A percentile compares a stretch with the other conserved stretches of the same genome.
phyloP scores from a whole-genome alignment of 176 grass and related monocot genomes.

The Guadua angustifolia region DNA sequence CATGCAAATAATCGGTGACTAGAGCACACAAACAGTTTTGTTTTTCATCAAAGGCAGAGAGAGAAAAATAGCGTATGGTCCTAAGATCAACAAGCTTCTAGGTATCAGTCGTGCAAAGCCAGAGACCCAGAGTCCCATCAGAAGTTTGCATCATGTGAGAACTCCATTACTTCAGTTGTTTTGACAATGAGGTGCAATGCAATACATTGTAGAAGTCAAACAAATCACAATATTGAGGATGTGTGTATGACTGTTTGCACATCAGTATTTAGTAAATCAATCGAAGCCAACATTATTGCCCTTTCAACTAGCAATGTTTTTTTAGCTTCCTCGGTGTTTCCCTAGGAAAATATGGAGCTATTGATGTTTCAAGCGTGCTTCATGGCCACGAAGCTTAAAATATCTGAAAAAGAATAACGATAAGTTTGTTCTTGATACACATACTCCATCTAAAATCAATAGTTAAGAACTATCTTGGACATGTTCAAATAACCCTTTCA shows the following conservation, averaged over 20 bases:
- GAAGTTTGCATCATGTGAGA: constrained; percentile 30
- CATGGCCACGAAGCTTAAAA: constrained; percentile 16
- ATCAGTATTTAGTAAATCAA: neutral
- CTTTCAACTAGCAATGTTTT: neutral
- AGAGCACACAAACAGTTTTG: constrained; percentile 10
- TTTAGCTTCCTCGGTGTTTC: neutral
- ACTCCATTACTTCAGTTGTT: constrained; percentile 39
- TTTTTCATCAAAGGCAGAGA: neutral
- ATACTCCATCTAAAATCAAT: neutral
- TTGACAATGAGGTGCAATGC: constrained; percentile 37
- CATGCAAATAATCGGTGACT: constrained; percentile 31
- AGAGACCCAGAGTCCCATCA: neutral
- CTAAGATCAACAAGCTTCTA: constrained; percentile 42
- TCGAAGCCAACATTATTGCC: neutral
- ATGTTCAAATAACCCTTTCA: neutral
- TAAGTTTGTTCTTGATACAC: neutral
- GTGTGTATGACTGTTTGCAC: neutral
- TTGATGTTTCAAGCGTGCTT: neutral
- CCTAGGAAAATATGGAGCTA: neutral
- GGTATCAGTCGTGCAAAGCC: constrained; percentile 31
- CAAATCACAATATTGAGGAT: constrained; percentile 25
- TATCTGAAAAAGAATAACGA: neutral
- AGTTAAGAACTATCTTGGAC: too few relatives aligned
- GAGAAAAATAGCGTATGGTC: constrained; percentile 36
- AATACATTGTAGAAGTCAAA: constrained; percentile 35